Evolutionary conservation across 2,329 filamentous ascomycete genomes (phyloP), one percentile per base, ranked within the genome.

Genomic region (Cordyceps fumosorosea): DNA sequence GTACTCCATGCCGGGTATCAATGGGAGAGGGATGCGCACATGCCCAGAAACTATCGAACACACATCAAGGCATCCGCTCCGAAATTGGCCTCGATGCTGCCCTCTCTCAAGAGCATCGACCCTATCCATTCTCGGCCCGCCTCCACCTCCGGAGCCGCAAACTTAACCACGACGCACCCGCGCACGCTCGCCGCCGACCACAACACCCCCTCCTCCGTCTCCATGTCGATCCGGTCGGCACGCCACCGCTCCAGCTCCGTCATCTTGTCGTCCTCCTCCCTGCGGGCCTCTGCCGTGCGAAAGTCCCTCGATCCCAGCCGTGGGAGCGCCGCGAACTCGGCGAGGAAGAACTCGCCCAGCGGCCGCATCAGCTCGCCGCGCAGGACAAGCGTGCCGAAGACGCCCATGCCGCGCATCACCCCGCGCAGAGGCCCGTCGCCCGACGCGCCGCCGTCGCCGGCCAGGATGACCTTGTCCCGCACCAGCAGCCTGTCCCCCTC

Each of bases 161-260:
- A 96, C 73, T 98, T 98, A 67, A 98, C 89, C 29, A 97, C 82
- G 3, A 95, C 88, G 70, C 93, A 96, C 4, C 91, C 89, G 59
- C 92, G 83, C 40, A 96, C 86, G 29, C 82, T 83, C 16, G 92
- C 90, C 14, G 89, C 90, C 29, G 91, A 93, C 91, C 92, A 96
- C 3, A 93, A 78, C 3, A 96, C 74, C 18, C 83, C 83, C 55
- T 82, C 78, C 11, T 75, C 70, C 64, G 76, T 81, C 72, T 95
- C 89, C 70, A 80, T 78, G 60, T 74, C 71, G 22, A 89, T 77
- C 64, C 89, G 81, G 56, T 71, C 71, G 32, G 73, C 71, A 58
- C 87, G 79, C 85, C 86, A 88, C 48, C 69, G 70, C 64, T 84
- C 79, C 42, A 76, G 66, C 18, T 76, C 74, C 5, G 80, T 78